Percentiles rank a stretch among this genome's conserved stretches.
Evolutionary conservation across 2,329 filamentous ascomycete species (phyloP).

Genomic region (Lasiodiplodia gonubiensis): DNA sequence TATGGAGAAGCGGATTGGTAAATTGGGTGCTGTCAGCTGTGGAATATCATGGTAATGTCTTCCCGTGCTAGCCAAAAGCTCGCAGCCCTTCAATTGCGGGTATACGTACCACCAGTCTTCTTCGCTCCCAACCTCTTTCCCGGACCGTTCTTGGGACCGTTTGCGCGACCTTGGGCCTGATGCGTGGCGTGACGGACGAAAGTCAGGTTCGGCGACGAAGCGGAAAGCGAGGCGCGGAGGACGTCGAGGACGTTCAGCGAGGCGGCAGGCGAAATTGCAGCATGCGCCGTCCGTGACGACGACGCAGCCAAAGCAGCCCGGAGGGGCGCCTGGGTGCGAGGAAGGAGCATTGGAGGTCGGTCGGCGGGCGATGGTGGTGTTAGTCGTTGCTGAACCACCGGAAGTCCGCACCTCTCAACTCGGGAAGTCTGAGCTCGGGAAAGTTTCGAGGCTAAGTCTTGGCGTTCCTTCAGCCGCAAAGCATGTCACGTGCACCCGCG

Average conservation of each 20-base stretch:
- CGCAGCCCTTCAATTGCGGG: not conserved
- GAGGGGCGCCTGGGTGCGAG: slow-evolving; percentile 46
- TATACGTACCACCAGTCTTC: slow-evolving; percentile 76
- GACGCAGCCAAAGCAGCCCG: slow-evolving; percentile 37
- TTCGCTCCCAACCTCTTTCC: slow-evolving; percentile 94
- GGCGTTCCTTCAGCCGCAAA: not conserved
- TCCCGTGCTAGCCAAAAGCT: not conserved
- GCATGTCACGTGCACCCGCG: slow-evolving; percentile 4
- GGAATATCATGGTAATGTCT: not conserved
- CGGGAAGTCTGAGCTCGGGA: slow-evolving; percentile 15
- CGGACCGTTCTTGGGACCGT: slow-evolving; percentile 70
- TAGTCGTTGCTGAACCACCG: not conserved
- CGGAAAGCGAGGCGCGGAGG: slow-evolving; percentile 29
- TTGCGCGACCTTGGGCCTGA: slow-evolving; percentile 70
- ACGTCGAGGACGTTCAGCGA: slow-evolving; percentile 39
- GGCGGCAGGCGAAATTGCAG: slow-evolving; percentile 38
- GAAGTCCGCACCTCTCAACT: slow-evolving; percentile 4
- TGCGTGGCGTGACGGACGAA: slow-evolving; percentile 67
- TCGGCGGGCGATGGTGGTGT: not conserved
- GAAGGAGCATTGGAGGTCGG: slow-evolving; percentile 43
- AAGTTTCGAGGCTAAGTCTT: slow-evolving; percentile 21
- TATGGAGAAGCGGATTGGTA: not conserved
- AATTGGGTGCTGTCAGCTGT: slow-evolving; percentile 1
- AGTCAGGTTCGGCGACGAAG: slow-evolving; percentile 44
- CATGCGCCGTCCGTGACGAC: slow-evolving; percentile 32